Evolutionary conservation across 2,329 filamentous ascomycete species (phyloP).

Genomic region (Fusarium sp.): DNA sequence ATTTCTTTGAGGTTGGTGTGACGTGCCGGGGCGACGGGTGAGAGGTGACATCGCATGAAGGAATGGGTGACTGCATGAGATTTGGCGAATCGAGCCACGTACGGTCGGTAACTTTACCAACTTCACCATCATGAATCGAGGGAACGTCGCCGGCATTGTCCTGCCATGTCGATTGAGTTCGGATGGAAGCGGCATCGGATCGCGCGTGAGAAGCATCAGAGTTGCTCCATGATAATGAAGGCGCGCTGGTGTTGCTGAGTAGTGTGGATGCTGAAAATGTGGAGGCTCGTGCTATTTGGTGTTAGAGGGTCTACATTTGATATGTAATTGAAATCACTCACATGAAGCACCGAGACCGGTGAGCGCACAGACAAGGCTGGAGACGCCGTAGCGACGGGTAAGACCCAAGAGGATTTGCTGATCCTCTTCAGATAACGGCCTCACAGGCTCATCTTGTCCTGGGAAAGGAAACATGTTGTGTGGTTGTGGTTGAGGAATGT

Average conservation of each 20-base stretch:
- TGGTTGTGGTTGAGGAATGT: slow-evolving; percentile 17
- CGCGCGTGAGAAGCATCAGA: slow-evolving; percentile 55
- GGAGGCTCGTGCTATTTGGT: slow-evolving; percentile 53
- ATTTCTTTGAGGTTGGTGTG: slow-evolving; percentile 54
- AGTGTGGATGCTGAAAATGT: slow-evolving; percentile 55
- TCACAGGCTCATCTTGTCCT: slow-evolving; percentile 51
- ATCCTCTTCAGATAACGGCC: slow-evolving; percentile 53
- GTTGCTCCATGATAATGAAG: slow-evolving; percentile 56
- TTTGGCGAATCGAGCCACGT: slow-evolving; percentile 56
- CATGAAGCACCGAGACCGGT: slow-evolving; percentile 52
- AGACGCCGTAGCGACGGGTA: slow-evolving; percentile 53
- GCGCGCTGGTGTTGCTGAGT: slow-evolving; percentile 54
- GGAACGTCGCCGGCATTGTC: slow-evolving; percentile 50
- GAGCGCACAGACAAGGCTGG: slow-evolving; percentile 52
- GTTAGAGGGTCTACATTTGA: slow-evolving; percentile 20
- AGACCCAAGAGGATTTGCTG: slow-evolving; percentile 53
- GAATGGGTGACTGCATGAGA: slow-evolving; percentile 51
- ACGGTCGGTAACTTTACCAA: slow-evolving; percentile 49
- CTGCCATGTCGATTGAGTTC: slow-evolving; percentile 54
- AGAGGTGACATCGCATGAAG: slow-evolving; percentile 49
- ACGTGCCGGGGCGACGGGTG: slow-evolving; percentile 53
- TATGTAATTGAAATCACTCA: slow-evolving; percentile 43
- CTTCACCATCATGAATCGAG: slow-evolving; percentile 51
- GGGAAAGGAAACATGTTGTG: slow-evolving; percentile 51
- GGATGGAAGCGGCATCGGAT: slow-evolving; percentile 54